Base-by-base conservation (phyloP, 2,329 filamentous ascomycete genomes). In the Penicillium sp. region DNA sequence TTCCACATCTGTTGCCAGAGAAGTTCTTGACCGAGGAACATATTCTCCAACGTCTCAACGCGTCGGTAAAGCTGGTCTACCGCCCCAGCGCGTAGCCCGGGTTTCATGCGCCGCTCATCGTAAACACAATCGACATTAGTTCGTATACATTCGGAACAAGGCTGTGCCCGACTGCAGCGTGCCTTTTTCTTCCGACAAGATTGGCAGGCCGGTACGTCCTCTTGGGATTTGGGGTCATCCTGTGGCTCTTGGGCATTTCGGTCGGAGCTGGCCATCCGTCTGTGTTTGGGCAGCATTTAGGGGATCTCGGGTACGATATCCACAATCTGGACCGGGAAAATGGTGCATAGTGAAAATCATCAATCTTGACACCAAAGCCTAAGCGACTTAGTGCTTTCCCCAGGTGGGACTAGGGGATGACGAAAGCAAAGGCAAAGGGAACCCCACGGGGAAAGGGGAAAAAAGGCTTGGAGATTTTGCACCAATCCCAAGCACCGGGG, bases 181-280 rank as follows among this genome's bases (percentile, higher is more conserved):
- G 77, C 72, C 47, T 80, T 79, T 59, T 76, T 78, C 48, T 71
- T 75, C 4, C 77, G 73, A 60, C 77, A 80, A 0, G 74, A 69
- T 49, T 77, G 75, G 44, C 76, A 79, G 21, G 62, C 62, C 1
- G 63, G 61, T 3, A 61, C 52, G 10, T 60, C 53, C 10, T 63
- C 61, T 13, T 63, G 43, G 32, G 39, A n/a, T 42, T 52, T 52
- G 13, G 49, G 1, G 32, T 13, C 27, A 16, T 52, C 43, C 24
- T 40, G 43, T 47, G 21, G n/a, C 24, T 52, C 43, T 10, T 38
- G 34, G 43, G 34, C 22, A 40, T 49, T 50, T 22, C 31, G 31
- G 31, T 32, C 31, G 31, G 31, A 32, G 31, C 31, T 32, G 31
- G 31, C 31, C 31, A 32, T 32, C 31, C 9, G 10, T 32, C 31